phyloP scores from a whole-genome alignment of 331 rosid genomes.

The Pyrus hybrid region DNA sequence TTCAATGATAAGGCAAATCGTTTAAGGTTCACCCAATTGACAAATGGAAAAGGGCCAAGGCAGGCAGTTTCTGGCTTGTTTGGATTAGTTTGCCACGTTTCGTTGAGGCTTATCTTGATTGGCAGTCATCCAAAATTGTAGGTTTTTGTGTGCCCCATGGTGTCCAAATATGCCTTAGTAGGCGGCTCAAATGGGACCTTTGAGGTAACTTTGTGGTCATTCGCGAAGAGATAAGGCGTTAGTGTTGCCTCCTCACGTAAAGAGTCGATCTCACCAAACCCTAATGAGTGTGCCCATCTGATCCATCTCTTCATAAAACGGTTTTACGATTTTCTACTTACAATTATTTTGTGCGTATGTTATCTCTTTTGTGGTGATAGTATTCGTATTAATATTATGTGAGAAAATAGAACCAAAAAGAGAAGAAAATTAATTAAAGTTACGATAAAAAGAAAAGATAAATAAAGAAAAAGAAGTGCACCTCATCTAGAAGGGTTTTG shows the following conservation, averaged over 20 bases:
- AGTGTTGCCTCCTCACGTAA: too few species aligned
- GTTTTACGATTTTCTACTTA: not conserved
- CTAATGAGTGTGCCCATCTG: not conserved
- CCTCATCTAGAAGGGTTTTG: not conserved
- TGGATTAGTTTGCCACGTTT: constrained; percentile 24
- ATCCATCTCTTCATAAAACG: not conserved
- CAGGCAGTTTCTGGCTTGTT: not conserved
- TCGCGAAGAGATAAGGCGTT: too few species aligned
- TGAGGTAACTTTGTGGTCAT: not conserved
- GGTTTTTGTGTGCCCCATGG: not conserved
- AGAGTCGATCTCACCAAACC: not conserved
- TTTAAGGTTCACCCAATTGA: not conserved
- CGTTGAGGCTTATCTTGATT: not conserved
- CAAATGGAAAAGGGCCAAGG: not conserved
- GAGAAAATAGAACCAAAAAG: not conserved
- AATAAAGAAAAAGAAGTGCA: not conserved
- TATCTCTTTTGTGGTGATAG: too few species aligned
- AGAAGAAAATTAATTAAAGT: not conserved
- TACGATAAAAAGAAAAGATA: too few species aligned
- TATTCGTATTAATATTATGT: not conserved
- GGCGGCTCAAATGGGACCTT: not conserved
- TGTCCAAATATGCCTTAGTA: not conserved
- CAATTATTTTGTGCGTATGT: not conserved
- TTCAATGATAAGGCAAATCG: not conserved
- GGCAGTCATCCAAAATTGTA: not conserved